Evolutionary conservation across 257 asterid genomes (phyloP).

Genomic region (Gardenia jasminoides): DNA sequence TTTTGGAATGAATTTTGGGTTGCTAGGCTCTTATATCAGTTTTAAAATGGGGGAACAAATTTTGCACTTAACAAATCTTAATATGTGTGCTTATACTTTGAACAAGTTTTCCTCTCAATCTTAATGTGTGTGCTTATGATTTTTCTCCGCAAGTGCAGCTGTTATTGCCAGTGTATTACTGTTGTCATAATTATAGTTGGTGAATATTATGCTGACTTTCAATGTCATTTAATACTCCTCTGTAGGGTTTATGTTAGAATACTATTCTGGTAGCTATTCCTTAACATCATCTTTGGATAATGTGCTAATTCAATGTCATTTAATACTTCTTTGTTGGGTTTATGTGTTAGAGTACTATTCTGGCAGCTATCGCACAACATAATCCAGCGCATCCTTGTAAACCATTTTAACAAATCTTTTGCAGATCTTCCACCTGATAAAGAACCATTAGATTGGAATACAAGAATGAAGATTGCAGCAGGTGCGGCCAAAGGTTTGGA

Average conservation of each 20-base stretch:
- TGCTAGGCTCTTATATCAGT: neutral
- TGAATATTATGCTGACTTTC: neutral
- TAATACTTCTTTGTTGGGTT: neutral
- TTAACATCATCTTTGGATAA: neutral
- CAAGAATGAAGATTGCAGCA: conserved; percentile 97
- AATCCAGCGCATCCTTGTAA: neutral
- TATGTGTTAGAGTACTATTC: neutral
- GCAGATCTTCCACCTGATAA: conserved; percentile 86
- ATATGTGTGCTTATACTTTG: neutral
- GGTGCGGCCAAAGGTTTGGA: conserved; percentile 99
- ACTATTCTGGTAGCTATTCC: neutral
- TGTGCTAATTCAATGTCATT: neutral
- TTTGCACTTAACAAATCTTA: too few species aligned
- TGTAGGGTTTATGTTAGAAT: neutral
- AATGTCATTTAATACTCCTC: neutral
- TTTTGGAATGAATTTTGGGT: neutral
- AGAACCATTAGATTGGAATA: conserved; percentile 97
- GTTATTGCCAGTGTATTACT: neutral
- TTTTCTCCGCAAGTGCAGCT: neutral
- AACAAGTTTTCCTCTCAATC: neutral
- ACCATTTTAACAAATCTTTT: conserved; percentile 1
- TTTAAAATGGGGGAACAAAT: too few species aligned
- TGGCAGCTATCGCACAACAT: neutral
- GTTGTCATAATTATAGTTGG: neutral
- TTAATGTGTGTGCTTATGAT: neutral